Evolutionary conservation across 352 stramenopile genomes (phyloP).

Genomic region (Pythium biforme): DNA sequence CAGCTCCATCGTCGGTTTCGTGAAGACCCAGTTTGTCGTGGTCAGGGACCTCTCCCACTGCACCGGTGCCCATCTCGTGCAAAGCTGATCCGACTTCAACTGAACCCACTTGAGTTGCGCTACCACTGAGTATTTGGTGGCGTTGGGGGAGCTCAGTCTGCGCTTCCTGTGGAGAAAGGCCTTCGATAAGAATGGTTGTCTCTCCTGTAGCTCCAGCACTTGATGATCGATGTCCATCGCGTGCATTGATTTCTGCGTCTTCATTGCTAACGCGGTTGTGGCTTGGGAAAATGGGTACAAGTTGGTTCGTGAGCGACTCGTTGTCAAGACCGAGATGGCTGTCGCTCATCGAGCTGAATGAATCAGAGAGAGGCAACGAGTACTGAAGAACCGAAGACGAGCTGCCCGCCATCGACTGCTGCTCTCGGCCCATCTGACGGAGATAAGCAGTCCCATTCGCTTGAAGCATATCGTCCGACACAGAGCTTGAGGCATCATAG

Average conservation of each 20-base stretch:
- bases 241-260: background rate
- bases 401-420: constrained; percentile 1
- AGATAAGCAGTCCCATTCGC: constrained; percentile 15
- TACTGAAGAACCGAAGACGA: constrained; percentile 41
- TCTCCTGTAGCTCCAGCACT: background rate
- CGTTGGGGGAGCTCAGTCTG: background rate
- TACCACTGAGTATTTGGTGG: background rate
- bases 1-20: background rate
- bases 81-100: background rate
- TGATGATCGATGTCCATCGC: background rate
- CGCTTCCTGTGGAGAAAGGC: constrained; percentile 8
- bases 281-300: constrained; percentile 60
- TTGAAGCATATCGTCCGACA: background rate
- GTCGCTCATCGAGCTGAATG: constrained; percentile 59
- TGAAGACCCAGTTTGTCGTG: background rate
- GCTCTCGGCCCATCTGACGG: constrained; percentile 29
- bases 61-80: background rate
- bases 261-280: background rate
- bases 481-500: background rate
- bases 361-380: constrained; percentile 57
- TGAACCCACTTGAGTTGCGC: background rate
- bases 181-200: constrained; percentile 7
- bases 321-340: constrained; percentile 32
- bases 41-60: background rate
- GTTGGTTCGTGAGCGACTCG: constrained; percentile 53